Percentiles rank a stretch among this genome's conserved stretches.
phyloP scores from a whole-genome alignment of 257 asterid genomes.

The Thymus quinquecostatus region DNA sequence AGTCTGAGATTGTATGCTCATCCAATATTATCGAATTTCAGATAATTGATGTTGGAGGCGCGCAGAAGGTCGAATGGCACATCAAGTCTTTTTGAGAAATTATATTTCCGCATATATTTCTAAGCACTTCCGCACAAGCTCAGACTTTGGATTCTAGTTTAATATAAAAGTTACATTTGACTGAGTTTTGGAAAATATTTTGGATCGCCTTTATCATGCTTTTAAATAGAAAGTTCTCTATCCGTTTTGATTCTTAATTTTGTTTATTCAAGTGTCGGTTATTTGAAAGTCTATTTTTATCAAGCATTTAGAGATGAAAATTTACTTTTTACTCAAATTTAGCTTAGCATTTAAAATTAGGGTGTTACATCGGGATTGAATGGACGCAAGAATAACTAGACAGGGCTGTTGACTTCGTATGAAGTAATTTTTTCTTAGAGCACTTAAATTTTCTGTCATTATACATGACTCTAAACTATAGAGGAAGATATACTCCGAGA shows the following conservation, averaged over 20 bases:
- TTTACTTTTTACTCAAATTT: too few species aligned
- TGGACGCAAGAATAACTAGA: constrained; percentile 12
- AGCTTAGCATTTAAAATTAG: too few species aligned
- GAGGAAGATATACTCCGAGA: background rate
- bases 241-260: too few species aligned
- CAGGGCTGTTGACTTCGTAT: background rate
- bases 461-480: constrained; percentile 13
- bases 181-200: too few species aligned
- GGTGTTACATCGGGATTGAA: background rate
- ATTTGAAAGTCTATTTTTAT: too few species aligned
- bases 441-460: background rate
- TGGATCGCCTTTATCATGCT: too few species aligned
- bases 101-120: background rate
- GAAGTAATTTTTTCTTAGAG: background rate
- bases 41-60: background rate
- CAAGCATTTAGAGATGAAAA: too few species aligned
- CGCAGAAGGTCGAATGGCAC: background rate
- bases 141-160: too few species aligned
- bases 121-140: background rate
- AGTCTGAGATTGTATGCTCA: too few species aligned
- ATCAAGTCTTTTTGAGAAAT: background rate
- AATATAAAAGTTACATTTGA: too few species aligned
- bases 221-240: too few species aligned
- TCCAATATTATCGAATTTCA: background rate
- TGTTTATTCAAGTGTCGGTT: too few species aligned